Percentiles rank a stretch among this genome's conserved stretches.
phyloP scores from a whole-genome alignment of 2,329 filamentous ascomycete species.

The Fusarium equiseti region DNA sequence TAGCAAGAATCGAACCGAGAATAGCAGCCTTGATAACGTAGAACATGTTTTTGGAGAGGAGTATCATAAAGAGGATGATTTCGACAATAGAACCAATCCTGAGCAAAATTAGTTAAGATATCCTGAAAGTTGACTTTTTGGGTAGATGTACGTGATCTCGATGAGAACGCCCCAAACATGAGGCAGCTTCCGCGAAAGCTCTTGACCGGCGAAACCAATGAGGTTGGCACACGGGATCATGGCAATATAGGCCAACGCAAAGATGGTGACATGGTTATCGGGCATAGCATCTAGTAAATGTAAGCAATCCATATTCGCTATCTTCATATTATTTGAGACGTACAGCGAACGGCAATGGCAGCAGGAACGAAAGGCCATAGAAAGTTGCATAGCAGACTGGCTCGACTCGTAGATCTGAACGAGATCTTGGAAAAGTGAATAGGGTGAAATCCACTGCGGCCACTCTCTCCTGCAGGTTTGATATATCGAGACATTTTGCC shows the following conservation, averaged over 20 bases:
- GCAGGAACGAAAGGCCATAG: slow-evolving; percentile 65
- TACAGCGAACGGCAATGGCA: slow-evolving; percentile 59
- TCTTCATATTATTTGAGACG: slow-evolving; percentile 8
- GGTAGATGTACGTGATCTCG: slow-evolving; percentile 64
- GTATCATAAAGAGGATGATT: slow-evolving; percentile 83
- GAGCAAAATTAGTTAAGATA: neutral
- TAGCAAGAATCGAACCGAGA: slow-evolving; percentile 84
- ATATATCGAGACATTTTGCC: slow-evolving; percentile 35
- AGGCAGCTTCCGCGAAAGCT: slow-evolving; percentile 83
- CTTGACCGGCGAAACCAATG: slow-evolving; percentile 66
- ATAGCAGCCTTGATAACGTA: slow-evolving; percentile 87
- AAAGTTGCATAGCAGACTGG: slow-evolving; percentile 61
- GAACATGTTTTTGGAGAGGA: slow-evolving; percentile 69
- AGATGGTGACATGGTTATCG: slow-evolving; percentile 58
- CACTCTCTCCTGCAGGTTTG: slow-evolving; percentile 58
- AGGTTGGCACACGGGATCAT: slow-evolving; percentile 66
- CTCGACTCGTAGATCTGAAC: slow-evolving; percentile 59
- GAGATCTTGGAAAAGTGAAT: slow-evolving; percentile 58
- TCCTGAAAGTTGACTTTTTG: neutral
- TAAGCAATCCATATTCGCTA: slow-evolving; percentile 11
- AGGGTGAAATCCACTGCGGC: slow-evolving; percentile 59
- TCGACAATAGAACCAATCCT: slow-evolving; percentile 81
- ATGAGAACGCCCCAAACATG: slow-evolving; percentile 75
- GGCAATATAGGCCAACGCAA: slow-evolving; percentile 62
- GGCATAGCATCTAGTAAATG: slow-evolving; percentile 50